These are phyloP conservation scores for Cyberlindnera xishuangbannaensis DNA, from an alignment of 805 yeast species.

Conservation along the genomic window DNA sequence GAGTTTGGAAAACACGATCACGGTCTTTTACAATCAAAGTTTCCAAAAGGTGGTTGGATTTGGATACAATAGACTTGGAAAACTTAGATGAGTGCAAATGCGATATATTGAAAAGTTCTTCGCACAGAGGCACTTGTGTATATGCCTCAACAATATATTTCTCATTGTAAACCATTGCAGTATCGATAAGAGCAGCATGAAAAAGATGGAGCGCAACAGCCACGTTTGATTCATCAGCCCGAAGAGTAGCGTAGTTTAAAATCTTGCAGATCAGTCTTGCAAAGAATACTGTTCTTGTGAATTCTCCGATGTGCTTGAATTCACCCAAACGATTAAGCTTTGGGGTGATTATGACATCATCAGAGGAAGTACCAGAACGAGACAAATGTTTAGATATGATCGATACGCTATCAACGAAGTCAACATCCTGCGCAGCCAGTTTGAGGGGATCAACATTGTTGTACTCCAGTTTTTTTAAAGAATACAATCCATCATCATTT, in stretches of 20 bases:
- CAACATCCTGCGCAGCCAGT: conserved; percentile 37
- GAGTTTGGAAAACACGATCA: conserved; percentile 42
- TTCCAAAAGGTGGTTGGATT: conserved; percentile 55
- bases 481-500: conserved; percentile 61
- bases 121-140: conserved; percentile 33
- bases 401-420: conserved; percentile 47
- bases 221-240: conserved; percentile 47
- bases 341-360: conserved; percentile 47
- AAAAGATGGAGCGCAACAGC: conserved; percentile 60
- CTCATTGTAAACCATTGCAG: conserved; percentile 37
- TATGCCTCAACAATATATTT: conserved; percentile 38
- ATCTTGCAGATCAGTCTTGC: conserved; percentile 53
- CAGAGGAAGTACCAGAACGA: conserved; percentile 10
- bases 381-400: conserved; percentile 41
- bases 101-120: conserved; percentile 45
- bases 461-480: conserved; percentile 43
- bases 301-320: conserved; percentile 41
- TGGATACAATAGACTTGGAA: conserved; percentile 41
- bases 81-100: conserved; percentile 42
- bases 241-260: conserved; percentile 46
- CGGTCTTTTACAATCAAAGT: conserved; percentile 42
- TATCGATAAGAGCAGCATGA: conserved; percentile 57
- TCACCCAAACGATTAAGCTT: conserved; percentile 24
- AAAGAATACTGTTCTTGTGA: conserved; percentile 46
- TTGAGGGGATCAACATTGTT: conserved; percentile 54